Percentiles rank a stretch among this genome's conserved stretches.
Evolutionary conservation across 495 filamentous ascomycete species (phyloP).

Genomic region (Tuber indicum): DNA sequence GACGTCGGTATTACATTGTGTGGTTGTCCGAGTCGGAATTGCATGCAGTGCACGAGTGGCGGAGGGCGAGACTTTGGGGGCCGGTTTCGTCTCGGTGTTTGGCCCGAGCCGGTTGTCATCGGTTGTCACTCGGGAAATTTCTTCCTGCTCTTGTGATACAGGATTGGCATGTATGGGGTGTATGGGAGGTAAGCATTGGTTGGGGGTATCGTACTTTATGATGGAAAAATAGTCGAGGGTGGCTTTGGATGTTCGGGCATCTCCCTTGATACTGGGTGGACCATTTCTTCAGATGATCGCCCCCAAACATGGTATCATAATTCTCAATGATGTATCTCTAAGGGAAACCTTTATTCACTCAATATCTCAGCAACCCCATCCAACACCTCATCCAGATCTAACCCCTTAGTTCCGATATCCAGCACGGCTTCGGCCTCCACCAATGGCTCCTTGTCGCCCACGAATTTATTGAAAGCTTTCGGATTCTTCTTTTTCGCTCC

Average conservation of each 20-base stretch:
- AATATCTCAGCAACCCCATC: conserved; percentile 57
- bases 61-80: background rate
- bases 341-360: background rate
- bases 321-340: background rate
- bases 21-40: background rate
- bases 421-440: conserved; percentile 45
- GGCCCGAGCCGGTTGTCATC: background rate
- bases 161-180: background rate
- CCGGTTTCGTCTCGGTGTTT: background rate
- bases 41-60: background rate
- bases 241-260: background rate
- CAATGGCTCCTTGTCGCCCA: conserved; percentile 44
- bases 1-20: background rate
- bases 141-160: background rate
- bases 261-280: background rate
- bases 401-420: conserved; percentile 50
- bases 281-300: background rate
- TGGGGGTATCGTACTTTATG: background rate
- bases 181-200: background rate
- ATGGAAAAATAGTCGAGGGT: background rate
- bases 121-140: background rate
- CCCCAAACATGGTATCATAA: background rate
- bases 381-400: conserved; percentile 56
- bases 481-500: conserved; percentile 62
- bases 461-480: conserved; percentile 50